Conservation (phyloP, 352 stramenopile genomes). For the Phytophthora kernoviae region DNA sequence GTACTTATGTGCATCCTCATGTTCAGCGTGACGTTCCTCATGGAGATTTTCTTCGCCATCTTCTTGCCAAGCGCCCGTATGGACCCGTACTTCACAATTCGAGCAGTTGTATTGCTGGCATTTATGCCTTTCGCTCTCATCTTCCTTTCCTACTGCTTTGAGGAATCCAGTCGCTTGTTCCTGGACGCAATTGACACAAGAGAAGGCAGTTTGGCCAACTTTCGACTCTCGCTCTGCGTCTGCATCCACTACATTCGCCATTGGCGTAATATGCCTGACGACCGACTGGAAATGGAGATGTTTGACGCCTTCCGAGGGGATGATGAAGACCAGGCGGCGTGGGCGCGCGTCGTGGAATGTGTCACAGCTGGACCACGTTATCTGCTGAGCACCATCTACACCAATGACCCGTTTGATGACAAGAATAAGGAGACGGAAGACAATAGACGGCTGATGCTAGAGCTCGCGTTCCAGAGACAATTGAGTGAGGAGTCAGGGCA, state of each 20-base stretch:
- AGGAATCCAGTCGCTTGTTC: slow-evolving; percentile 83
- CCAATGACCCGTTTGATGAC: slow-evolving; percentile 78
- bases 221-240: slow-evolving; percentile 80
- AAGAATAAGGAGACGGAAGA: slow-evolving; percentile 78
- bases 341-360: slow-evolving; percentile 50
- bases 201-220: slow-evolving; percentile 82
- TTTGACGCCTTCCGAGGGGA: slow-evolving; percentile 52
- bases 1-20: slow-evolving; percentile 91
- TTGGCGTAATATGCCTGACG: slow-evolving; percentile 78
- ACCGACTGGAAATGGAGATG: slow-evolving; percentile 63
- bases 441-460: slow-evolving; percentile 62
- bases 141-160: slow-evolving; percentile 87
- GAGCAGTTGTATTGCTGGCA: slow-evolving; percentile 68
- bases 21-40: slow-evolving; percentile 89
- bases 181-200: slow-evolving; percentile 86
- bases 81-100: slow-evolving; percentile 75
- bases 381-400: slow-evolving; percentile 52
- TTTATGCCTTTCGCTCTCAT: slow-evolving; percentile 81
- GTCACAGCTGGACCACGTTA: slow-evolving; percentile 42
- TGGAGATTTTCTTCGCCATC: slow-evolving; percentile 92
- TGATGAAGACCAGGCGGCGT: slow-evolving; percentile 71
- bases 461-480: slow-evolving; percentile 60
- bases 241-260: slow-evolving; percentile 88
- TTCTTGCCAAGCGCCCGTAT: slow-evolving; percentile 80
- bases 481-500: slow-evolving; percentile 41